Evolutionary conservation across 2,329 filamentous ascomycete species (phyloP), one percentile per base, ranked within the genome.

Genomic region (Calonectria crousiana): DNA sequence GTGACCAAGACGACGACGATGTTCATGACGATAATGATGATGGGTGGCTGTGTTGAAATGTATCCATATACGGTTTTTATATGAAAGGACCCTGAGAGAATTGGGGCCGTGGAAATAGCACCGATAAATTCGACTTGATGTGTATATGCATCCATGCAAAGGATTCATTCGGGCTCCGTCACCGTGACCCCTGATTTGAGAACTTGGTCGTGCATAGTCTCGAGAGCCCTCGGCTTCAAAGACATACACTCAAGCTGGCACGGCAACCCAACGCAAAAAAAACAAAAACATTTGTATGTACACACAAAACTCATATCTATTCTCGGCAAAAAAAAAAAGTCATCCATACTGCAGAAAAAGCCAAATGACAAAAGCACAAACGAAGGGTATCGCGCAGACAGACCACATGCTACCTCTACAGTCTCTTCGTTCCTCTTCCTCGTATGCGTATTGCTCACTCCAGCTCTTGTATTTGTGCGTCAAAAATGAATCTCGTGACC

Each of bases 361-460:
- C 34, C 71, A 71, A 77, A 74, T 65, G 71, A 75, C 56, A 65
- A 53, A 76, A 76, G 47, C 47, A 65, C 73, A 77, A 81, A 80
- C 75, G 77, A 81, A 81, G 80, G 81, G 79, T 82, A 81, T 82
- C 77, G 79, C 75, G 74, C 75, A 77, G 68, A 75, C 75, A 69
- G 71, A 74, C 75, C 71, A 77, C 77, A 76, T 77, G 74, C 79
- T 77, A 76, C 75, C 77, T 74, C 69, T 64, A 52, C 67, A 70
- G 52, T 71, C 67, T 69, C 51, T 69, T 74, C 68, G 67, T 60
- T 30, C 72, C 65, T 62, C 53, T 66, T 68, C 64, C 74, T 64
- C 62, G 58, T 51, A 38, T 74, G 73, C 72, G 69, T 68, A 70
- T 58, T 65, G 67, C 49, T 62, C 58, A 60, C 75, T 67, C 64